These are phyloP conservation scores for Stereocaulon alpinum DNA, from an alignment of 495 filamentous ascomycete species.

Conservation along the genomic window DNA sequence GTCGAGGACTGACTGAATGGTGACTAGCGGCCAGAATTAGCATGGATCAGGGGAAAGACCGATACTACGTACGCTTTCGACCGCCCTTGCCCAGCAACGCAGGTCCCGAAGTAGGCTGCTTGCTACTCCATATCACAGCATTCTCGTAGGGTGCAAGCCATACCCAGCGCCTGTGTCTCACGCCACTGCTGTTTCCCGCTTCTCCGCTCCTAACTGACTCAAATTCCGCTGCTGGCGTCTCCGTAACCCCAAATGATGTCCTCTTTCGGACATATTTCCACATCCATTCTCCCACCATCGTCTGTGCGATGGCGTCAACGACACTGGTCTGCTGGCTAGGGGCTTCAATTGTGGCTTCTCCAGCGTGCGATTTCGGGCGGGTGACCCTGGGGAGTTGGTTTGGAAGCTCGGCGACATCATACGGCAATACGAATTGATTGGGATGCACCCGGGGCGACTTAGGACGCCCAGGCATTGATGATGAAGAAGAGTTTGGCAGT, in stretches of 20 bases:
- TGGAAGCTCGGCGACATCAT: conserved; percentile 10
- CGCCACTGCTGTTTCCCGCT: conserved; percentile 45
- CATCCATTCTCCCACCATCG: conserved; percentile 99
- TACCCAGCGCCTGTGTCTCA: conserved; percentile 93
- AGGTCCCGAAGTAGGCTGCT: conserved; percentile 80
- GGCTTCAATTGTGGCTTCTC: conserved; percentile 34
- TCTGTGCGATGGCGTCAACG: conserved; percentile 95
- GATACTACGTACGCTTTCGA: conserved; percentile 58
- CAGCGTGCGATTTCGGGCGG: conserved; percentile 32
- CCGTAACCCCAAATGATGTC: conserved; percentile 80
- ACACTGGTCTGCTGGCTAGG: conserved; percentile 64
- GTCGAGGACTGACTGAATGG: conserved; percentile 91
- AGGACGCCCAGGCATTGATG: conserved; percentile 59
- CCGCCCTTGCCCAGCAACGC: conserved; percentile 92
- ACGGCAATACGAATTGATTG: conserved; percentile 33
- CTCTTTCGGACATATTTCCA: conserved; percentile 92
- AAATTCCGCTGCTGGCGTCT: conserved; percentile 38
- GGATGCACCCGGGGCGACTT: conserved; percentile 59
- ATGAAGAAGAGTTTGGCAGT: conserved; percentile 53
- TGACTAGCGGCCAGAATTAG: conserved; percentile 47
- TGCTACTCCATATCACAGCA: conserved; percentile 95
- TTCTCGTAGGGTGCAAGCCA: conserved; percentile 96
- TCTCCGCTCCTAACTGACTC: conserved; percentile 41
- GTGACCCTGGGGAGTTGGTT: conserved; percentile 42
- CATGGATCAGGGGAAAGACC: neutral